Conservation (phyloP, 441 rosid genomes). For the Gossypium gossypioides region DNA sequence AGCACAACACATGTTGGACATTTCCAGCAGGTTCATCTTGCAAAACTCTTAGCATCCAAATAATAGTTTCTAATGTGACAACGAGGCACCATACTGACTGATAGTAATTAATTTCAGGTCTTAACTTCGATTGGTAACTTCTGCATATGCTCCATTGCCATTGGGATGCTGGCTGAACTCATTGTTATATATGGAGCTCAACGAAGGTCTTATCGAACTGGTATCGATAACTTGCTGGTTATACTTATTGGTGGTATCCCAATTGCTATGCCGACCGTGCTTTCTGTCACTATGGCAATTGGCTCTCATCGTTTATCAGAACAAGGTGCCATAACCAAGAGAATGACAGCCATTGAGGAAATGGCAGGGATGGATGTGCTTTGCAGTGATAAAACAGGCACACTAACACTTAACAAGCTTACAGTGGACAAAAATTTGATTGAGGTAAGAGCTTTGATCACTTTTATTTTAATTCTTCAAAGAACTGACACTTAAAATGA, state of each 20-base stretch:
- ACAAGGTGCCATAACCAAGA: constrained; percentile 59
- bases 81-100: constrained; percentile 1
- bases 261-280: constrained; percentile 58
- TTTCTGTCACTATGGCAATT: constrained; percentile 59
- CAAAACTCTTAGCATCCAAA: neutral
- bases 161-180: constrained; percentile 34
- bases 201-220: constrained; percentile 25
- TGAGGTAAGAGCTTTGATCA: constrained; percentile 27
- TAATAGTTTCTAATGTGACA: neutral
- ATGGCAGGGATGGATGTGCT: constrained; percentile 66
- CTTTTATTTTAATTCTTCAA: neutral
- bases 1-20: constrained; percentile 56
- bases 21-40: constrained; percentile 42
- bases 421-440: constrained; percentile 46
- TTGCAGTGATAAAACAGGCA: constrained; percentile 63
- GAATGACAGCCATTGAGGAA: constrained; percentile 63
- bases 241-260: constrained; percentile 58
- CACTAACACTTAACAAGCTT: constrained; percentile 49
- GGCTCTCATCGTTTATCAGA: constrained; percentile 51
- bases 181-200: constrained; percentile 28
- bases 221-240: constrained; percentile 39
- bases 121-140: constrained; percentile 37
- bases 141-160: constrained; percentile 29
- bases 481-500: neutral
- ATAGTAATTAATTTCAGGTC: constrained; percentile 20